Evolutionary conservation across 352 stramenopile genomes (phyloP).

Genomic region (Globisporangium recalcitrans): DNA sequence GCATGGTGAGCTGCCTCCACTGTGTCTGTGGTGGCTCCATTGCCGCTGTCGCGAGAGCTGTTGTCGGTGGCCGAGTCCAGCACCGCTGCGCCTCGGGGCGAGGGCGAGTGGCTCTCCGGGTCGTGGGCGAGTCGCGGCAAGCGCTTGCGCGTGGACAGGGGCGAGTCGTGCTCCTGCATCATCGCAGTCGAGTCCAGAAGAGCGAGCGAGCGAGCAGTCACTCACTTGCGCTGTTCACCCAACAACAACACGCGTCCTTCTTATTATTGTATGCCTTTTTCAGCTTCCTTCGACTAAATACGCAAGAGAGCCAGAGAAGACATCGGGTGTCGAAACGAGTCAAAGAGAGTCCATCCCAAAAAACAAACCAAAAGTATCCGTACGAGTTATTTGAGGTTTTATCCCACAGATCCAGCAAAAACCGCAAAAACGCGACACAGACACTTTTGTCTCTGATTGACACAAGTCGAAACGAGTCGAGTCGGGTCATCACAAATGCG

Average conservation of each 20-base stretch:
- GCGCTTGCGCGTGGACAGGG: conserved; percentile 18
- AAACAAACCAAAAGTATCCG: no score
- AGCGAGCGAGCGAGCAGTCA: no score
- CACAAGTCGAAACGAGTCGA: no score
- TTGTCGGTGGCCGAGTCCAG: not conserved
- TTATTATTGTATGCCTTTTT: not conserved
- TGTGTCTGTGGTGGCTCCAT: not conserved
- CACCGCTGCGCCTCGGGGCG: not conserved
- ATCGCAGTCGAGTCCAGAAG: conserved; percentile 11
- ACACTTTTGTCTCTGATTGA: no score
- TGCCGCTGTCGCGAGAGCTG: not conserved
- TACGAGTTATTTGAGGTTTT: no score
- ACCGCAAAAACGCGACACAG: no score
- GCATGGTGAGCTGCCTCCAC: not conserved
- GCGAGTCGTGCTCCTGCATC: conserved; percentile 24
- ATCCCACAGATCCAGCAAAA: no score
- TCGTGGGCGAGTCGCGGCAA: conserved; percentile 19
- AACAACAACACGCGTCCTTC: not conserved
- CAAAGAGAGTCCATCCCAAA: no score
- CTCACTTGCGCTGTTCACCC: not conserved
- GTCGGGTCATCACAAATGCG: no score
- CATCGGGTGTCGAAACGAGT: no score
- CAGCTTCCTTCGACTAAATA: conserved; percentile 7
- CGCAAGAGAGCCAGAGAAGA: no score
- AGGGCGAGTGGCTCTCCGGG: not conserved